phyloP scores from a whole-genome alignment of 2,329 filamentous ascomycete species.

The Ophiosphaerella herpotricha region DNA sequence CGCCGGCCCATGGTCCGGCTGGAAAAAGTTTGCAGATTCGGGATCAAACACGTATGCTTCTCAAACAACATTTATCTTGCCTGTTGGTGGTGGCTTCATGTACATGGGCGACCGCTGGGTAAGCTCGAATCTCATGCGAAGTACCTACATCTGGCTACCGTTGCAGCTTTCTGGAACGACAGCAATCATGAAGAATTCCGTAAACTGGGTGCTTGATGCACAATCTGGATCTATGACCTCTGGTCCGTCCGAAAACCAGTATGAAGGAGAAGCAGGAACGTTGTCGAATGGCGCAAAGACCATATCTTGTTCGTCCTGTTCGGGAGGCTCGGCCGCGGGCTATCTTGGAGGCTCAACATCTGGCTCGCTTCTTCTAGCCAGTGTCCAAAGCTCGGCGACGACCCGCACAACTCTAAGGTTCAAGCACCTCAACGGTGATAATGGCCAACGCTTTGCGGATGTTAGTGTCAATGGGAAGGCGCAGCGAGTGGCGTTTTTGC shows the following conservation, averaged over 20 bases:
- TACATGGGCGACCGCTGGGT: slow-evolving; percentile 73
- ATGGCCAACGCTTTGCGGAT: slow-evolving; percentile 56
- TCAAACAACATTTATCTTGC: slow-evolving; percentile 65
- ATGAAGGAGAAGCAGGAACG: slow-evolving; percentile 58
- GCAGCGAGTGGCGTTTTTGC: slow-evolving; percentile 61
- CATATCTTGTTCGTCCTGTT: slow-evolving; percentile 59
- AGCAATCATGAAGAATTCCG: slow-evolving; percentile 56
- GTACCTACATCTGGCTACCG: slow-evolving; percentile 69
- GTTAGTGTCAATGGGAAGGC: slow-evolving; percentile 61
- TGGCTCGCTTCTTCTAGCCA: slow-evolving; percentile 57
- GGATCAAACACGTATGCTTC: slow-evolving; percentile 64
- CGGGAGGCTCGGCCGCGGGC: slow-evolving; percentile 55
- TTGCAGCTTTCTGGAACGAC: slow-evolving; percentile 58
- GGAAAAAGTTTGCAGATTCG: slow-evolving; percentile 62
- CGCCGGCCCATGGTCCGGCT: slow-evolving; percentile 64
- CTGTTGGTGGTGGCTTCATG: slow-evolving; percentile 52
- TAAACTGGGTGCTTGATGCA: slow-evolving; percentile 60
- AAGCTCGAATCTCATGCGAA: slow-evolving; percentile 61
- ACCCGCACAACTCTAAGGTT: slow-evolving; percentile 59
- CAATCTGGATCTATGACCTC: slow-evolving; percentile 51
- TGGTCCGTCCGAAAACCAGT: slow-evolving; percentile 52
- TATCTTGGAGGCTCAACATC: slow-evolving; percentile 51
- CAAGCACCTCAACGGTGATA: slow-evolving; percentile 62
- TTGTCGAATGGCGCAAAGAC: slow-evolving; percentile 53
- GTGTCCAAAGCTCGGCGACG: slow-evolving; percentile 51